Conservation (phyloP, 1,139 yeast genomes). For the Yarrowia galli region DNA sequence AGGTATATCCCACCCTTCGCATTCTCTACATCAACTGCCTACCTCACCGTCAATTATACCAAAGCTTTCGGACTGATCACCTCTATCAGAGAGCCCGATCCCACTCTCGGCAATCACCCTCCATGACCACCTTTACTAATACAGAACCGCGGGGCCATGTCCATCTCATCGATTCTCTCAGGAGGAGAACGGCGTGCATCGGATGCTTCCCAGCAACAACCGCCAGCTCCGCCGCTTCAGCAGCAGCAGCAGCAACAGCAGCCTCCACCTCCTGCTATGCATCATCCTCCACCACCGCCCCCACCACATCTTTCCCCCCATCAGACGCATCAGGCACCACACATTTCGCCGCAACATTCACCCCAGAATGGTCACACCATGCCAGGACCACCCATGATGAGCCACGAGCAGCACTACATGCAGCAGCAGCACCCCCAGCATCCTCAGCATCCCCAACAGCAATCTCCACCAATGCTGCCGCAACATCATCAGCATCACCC, state of each 20-base stretch:
- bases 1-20: too few relatives aligned
- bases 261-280: neutral
- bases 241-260: neutral
- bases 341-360: constrained; percentile 17
- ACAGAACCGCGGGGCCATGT: constrained; percentile 30
- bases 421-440: constrained; percentile 9
- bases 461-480: constrained; percentile 1
- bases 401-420: constrained; percentile 27
- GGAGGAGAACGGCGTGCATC: constrained; percentile 25
- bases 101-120: too few relatives aligned
- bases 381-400: constrained; percentile 5
- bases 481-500: constrained; percentile 18
- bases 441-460: constrained; percentile 10
- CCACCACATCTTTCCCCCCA: constrained; percentile 17
- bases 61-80: too few relatives aligned
- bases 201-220: constrained; percentile 5
- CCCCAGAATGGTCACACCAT: constrained; percentile 18
- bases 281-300: constrained; percentile 6
- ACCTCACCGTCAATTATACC: too few relatives aligned
- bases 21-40: too few relatives aligned
- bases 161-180: constrained; percentile 32
- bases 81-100: too few relatives aligned
- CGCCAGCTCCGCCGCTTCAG: neutral
- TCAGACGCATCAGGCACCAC: constrained; percentile 10
- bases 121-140: neutral